phyloP scores from a whole-genome alignment of 805 yeast genomes.

The Suhomyces sp. region DNA sequence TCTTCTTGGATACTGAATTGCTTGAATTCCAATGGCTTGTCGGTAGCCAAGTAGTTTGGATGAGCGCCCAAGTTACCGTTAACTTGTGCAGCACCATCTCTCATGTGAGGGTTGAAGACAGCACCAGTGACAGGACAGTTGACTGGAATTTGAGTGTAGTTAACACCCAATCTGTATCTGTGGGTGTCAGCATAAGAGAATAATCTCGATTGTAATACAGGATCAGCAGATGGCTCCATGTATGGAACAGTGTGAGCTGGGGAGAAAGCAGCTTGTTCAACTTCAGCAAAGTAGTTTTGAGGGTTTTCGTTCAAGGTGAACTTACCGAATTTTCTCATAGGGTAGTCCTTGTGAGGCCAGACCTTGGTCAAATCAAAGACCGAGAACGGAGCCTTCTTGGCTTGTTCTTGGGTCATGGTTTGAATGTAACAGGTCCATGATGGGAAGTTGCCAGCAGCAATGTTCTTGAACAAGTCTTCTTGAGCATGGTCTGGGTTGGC shows the following conservation, averaged over 20 bases:
- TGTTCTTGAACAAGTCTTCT: conserved; percentile 73
- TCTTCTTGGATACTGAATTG: conserved; percentile 51
- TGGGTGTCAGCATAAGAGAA: conserved; percentile 77
- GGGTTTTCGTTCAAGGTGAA: conserved; percentile 55
- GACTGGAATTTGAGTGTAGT: conserved; percentile 65
- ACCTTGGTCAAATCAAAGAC: conserved; percentile 85
- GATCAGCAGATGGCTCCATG: conserved; percentile 74
- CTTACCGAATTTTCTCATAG: conserved; percentile 54
- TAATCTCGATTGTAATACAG: conserved; percentile 72
- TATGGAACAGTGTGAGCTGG: conserved; percentile 74
- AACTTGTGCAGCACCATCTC: conserved; percentile 75
- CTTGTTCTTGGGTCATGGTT: conserved; percentile 81
- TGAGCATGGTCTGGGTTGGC: conserved; percentile 81
- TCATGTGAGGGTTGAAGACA: conserved; percentile 60
- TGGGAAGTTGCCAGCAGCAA: conserved; percentile 75
- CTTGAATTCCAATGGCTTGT: conserved; percentile 49
- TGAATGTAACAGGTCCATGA: conserved; percentile 85
- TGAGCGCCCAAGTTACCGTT: conserved; percentile 67
- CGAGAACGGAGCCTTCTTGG: conserved; percentile 70
- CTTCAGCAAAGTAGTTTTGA: conserved; percentile 44
- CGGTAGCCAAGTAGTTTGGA: conserved; percentile 70
- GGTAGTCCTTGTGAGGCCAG: conserved; percentile 58
- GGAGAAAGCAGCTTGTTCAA: conserved; percentile 60
- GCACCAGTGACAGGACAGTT: conserved; percentile 63
- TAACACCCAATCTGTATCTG: conserved; percentile 70